Evolutionary conservation across 2,329 filamentous ascomycete species (phyloP), one percentile per base, ranked within the genome.

Genomic region (Ophioceras dolichostomum): DNA sequence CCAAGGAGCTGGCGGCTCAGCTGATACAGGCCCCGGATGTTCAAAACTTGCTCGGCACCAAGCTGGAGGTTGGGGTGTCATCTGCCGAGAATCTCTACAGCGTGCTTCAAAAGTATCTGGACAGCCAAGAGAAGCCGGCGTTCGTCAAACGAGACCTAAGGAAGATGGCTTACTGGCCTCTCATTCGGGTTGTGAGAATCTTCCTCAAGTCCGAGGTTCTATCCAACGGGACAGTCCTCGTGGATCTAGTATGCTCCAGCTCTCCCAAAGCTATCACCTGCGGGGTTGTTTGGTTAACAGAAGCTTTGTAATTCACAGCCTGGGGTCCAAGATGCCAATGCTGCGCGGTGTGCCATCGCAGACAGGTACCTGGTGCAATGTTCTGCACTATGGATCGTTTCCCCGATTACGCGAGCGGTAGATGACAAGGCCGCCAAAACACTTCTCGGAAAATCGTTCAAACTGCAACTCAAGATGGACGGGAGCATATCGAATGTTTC

Each of bases 301-400:
- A 10, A 32, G 19, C 14, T 18, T 10, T 6, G 4, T 14, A 10
- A 17, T 14, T 18, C 5, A 32, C 30, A 32, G 8, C 30, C 30
- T 26, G 12, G 22, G 12, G 22, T 26, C 22, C 22, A 26, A 12
- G 22, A 26, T 26, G 22, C 22, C 22, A 26, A 26, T 26, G 22
- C 22, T 7, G 22, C 22, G 12, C 22, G 22, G 22, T 26, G 8
- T 7, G 22, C 22, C 22, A 26, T 26, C 12, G 72, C 74, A 2
- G 61, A 65, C 32, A 60, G 61, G 1, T 80, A 80, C 44, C 67
- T 78, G 55, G 70, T 77, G 47, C 61, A 70, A 43, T 79, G 74
- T 44, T 68, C 67, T 2, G 64, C 67, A 3, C 50, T 79, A 0
- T 79, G 71, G 70, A 69, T 79, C 36, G 68, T 77, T n/a, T 70